Conservation (phyloP, 169 alveolate genomes). For the Plasmodium malariae region DNA sequence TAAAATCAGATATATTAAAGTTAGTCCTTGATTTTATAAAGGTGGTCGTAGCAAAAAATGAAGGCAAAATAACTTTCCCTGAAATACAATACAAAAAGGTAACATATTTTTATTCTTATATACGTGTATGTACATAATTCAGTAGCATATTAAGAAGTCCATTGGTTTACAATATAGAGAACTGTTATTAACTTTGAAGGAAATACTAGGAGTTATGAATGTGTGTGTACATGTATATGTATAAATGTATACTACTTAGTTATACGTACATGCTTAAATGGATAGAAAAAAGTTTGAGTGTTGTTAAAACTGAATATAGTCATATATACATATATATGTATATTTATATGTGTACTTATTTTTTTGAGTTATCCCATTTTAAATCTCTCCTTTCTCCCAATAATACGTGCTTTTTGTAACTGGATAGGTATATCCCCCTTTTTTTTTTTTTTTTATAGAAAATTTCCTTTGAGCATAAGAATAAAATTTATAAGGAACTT, state of each 20-base stretch:
- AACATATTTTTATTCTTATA: background rate
- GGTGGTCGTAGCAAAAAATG: conserved; percentile 18
- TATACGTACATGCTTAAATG: too few relatives aligned
- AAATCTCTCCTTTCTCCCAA: background rate
- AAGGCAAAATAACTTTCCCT: conserved; percentile 29
- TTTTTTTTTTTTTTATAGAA: conserved; percentile 26
- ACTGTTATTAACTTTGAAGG: too few relatives aligned
- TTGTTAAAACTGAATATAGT: too few relatives aligned
- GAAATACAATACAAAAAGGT: conserved; percentile 40
- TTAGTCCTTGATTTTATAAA: conserved; percentile 59
- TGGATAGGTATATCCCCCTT: background rate
- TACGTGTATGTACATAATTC: background rate
- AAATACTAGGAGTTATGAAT: too few relatives aligned
- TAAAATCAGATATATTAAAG: conserved; percentile 59
- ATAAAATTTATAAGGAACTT: conserved; percentile 36
- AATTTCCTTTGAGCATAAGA: conserved; percentile 28
- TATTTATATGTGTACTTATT: too few relatives aligned
- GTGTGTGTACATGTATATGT: too few relatives aligned
- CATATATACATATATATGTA: too few relatives aligned
- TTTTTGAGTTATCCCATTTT: background rate
- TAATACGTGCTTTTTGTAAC: background rate
- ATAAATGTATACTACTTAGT: too few relatives aligned
- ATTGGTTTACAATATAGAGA: too few relatives aligned
- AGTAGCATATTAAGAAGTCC: background rate
- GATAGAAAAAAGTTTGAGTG: too few relatives aligned